Base-by-base conservation (phyloP, 495 filamentous ascomycete species). In the Xylaria cubensis region DNA sequence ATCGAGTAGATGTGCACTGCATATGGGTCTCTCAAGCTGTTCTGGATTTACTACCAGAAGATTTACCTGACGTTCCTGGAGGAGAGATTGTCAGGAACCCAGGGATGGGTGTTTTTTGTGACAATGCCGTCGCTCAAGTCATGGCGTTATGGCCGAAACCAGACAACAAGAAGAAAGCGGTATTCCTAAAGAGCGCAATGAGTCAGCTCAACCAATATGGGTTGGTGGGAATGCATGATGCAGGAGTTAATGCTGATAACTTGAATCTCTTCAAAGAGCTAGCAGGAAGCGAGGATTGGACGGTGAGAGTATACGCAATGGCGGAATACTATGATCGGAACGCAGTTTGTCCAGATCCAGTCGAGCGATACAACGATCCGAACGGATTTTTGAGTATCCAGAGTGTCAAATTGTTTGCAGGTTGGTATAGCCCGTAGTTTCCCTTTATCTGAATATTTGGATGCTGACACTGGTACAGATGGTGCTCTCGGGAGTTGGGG, bases 401-500 rank as follows among this genome's bases (percentile, higher is more conserved):
- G 24, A 88, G 88, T 36, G 88, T 90, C 41, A 90, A 90, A 76
- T 74, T 90, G 17, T 90, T 89, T 74, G 87, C 86, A 24, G 87
- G 87, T 88, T 78, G 70, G 76, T 64, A 46, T 59, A 34, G 15
- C 15, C 10, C 13, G 21, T 41, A 34, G 19, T 39, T 19, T 26
- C 46, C 10, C 29, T 7, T 58, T 39, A 39, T 66, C 29, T 21
- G 69, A 24, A n/a, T 1, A 55, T n/a, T 29, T 42, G 21, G 12
- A 42, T 21, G 0, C 73, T 74, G 44, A 82, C 72, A 74, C 13
- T 69, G 65, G 74, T 66, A 67, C 76, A 86, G 90, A 92, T 74
- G 90, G 90, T 12, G 90, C 90, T 9, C 81, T 92, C 5, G 90
- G 90, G 7, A 86, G 83, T 68, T 90, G 89, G 87, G 90, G 90